These are phyloP conservation scores for Mycosarcoma maydis DNA, from an alignment of 1,284 basidiomycete genomes.

Conservation along the genomic window DNA sequence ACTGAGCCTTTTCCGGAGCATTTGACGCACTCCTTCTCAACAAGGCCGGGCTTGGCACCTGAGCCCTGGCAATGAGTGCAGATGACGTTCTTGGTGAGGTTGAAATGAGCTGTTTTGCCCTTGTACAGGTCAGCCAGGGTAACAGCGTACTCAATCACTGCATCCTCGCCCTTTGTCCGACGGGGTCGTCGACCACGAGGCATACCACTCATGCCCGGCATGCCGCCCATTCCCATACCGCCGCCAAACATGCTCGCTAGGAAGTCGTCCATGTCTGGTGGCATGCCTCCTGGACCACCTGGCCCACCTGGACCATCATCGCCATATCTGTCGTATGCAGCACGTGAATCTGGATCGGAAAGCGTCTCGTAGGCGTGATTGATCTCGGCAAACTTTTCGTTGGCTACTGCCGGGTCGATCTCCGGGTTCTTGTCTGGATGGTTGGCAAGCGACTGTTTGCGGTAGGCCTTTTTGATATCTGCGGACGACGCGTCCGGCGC, in stretches of 20 bases:
- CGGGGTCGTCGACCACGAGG: constrained; percentile 69
- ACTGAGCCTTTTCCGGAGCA: constrained; percentile 86
- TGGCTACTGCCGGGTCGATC: constrained; percentile 53
- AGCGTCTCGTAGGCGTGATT: constrained; percentile 63
- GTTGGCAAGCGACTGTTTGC: constrained; percentile 59
- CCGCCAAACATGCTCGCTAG: constrained; percentile 63
- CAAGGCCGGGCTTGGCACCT: constrained; percentile 81
- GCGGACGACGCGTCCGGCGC: constrained; percentile 77
- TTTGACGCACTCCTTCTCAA: constrained; percentile 80
- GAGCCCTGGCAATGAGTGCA: constrained; percentile 87
- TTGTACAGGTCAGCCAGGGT: constrained; percentile 91
- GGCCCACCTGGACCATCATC: constrained; percentile 45
- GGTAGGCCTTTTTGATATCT: constrained; percentile 82
- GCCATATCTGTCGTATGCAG: constrained; percentile 62
- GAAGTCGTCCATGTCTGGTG: constrained; percentile 54
- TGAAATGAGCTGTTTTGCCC: constrained; percentile 88
- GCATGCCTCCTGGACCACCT: constrained; percentile 40
- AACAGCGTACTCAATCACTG: constrained; percentile 79
- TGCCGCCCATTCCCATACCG: constrained; percentile 57
- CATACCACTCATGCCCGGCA: constrained; percentile 48
- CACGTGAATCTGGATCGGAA: constrained; percentile 54
- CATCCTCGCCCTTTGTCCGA: constrained; percentile 48
- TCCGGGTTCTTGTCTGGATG: constrained; percentile 65
- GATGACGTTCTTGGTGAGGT: constrained; percentile 83
- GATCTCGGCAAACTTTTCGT: constrained; percentile 62